Conservation (phyloP, 257 asterid genomes). For the Solanum dulcamara region DNA sequence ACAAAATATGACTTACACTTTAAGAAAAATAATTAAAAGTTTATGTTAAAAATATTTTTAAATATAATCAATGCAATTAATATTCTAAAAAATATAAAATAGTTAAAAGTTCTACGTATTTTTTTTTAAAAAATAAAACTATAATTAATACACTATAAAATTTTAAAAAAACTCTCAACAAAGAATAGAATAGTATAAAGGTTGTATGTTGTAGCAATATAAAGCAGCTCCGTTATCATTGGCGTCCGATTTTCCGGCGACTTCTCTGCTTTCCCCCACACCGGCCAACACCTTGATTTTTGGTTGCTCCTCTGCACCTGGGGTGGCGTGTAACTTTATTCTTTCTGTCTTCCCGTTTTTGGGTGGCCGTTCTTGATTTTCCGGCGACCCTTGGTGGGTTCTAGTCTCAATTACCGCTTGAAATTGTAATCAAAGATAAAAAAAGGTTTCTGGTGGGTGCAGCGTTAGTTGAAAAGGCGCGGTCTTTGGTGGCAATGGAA, state of each 20-base stretch:
- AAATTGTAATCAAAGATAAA: background rate
- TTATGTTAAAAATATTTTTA: no score
- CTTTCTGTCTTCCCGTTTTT: conserved; percentile 21
- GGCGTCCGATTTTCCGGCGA: conserved; percentile 61
- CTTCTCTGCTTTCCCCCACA: conserved; percentile 33
- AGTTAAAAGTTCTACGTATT: no score
- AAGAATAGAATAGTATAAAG: background rate
- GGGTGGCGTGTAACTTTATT: conserved; percentile 2
- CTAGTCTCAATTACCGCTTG: background rate
- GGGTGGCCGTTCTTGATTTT: conserved; percentile 13
- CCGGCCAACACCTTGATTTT: conserved; percentile 29
- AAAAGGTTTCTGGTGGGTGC: background rate
- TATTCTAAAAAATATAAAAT: no score
- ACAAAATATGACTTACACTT: no score
- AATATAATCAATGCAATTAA: no score
- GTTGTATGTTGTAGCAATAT: background rate
- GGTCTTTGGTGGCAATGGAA: background rate
- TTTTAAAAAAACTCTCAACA: no score
- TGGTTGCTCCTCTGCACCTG: conserved; percentile 21
- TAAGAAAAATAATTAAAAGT: no score
- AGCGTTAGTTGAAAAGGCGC: background rate
- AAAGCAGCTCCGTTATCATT: conserved; percentile 12
- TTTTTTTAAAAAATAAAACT: no score
- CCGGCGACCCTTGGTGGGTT: conserved; percentile 5
- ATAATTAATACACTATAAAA: no score